Evolutionary conservation across 495 filamentous ascomycete species (phyloP), one percentile per base, ranked within the genome.

Genomic region (Talaromyces thailandensis): DNA sequence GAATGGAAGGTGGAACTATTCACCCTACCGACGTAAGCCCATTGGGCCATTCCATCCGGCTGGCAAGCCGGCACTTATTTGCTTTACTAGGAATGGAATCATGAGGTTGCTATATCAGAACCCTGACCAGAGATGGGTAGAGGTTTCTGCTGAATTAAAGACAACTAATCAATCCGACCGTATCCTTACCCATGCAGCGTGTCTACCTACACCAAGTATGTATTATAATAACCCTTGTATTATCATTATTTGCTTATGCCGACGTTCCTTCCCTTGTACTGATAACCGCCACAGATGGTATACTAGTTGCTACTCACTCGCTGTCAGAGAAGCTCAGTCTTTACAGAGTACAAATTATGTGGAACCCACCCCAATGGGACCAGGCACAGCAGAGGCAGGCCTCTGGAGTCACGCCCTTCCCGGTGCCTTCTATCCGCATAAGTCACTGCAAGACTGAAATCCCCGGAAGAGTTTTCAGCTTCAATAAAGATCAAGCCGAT

Each of bases 101-200:
- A 79, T 94, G 60, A 84, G 83, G 64, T 73, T 94, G 40, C 75
- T 92, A 26, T 93, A 82, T 64, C 88, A 93, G 62, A 86, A 82
- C 61, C 75, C 76, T 25, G 90, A 87, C 70, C 78, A 74, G 64
- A 81, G 82, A 67, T 86, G 88, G 77, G 81, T 85, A 52, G 87
- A 92, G 65, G 81, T 84, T 3, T 81, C 80, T 12, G 73, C 85
- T 2, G 86, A 92, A 62, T 67, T 94, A 35, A 90, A 93, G 65
- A 87, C 81, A 64, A 80, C 88, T 29, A 80, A 81, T 11, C 83
- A 84, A 11, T 86, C 85, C 11, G 83, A 88, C 56, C 84, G 91
- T 56, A 66, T 89, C 16, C 79, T 95, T 35, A 92, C 90, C 4
- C 92, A 96, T 74, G 90, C 91, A 3, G 82, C 92, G 14, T 76